These are phyloP conservation scores for Fusarium acutatum DNA, from an alignment of 2,329 filamentous ascomycete species.

Conservation along the genomic window DNA sequence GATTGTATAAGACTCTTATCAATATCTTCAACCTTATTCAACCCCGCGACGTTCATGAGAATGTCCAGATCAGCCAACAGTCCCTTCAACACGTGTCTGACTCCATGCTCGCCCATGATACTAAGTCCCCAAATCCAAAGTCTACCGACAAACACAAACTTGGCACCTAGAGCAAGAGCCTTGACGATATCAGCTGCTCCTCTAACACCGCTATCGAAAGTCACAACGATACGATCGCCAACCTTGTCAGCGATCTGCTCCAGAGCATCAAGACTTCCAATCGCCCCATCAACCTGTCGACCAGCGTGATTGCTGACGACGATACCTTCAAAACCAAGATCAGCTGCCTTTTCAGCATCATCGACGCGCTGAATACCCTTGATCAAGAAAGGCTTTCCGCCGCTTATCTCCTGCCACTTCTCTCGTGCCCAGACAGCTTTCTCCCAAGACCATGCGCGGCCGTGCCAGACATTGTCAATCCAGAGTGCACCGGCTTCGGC, in stretches of 20 bases:
- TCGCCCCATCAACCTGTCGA: background rate
- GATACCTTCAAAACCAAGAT: slow-evolving; percentile 2
- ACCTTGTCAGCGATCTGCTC: slow-evolving; percentile 5
- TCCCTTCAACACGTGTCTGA: slow-evolving; percentile 6
- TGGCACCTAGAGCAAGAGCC: slow-evolving; percentile 17
- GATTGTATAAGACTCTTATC: background rate
- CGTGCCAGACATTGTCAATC: slow-evolving; percentile 18
- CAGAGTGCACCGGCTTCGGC: slow-evolving; percentile 7
- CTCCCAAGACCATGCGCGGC: slow-evolving; percentile 15
- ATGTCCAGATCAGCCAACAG: slow-evolving; percentile 4
- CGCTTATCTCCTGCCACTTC: slow-evolving; percentile 12
- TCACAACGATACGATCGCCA: slow-evolving; percentile 6
- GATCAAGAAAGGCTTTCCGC: slow-evolving; percentile 11
- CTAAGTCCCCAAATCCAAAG: slow-evolving; percentile 19
- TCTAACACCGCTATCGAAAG: slow-evolving; percentile 19
- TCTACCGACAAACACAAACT: slow-evolving; percentile 11
- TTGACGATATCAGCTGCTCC: slow-evolving; percentile 21
- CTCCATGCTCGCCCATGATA: slow-evolving; percentile 21
- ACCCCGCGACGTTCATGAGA: background rate
- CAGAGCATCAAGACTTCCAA: background rate
- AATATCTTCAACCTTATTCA: background rate
- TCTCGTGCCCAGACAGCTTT: slow-evolving; percentile 8
- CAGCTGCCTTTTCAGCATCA: slow-evolving; percentile 2
- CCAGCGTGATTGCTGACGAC: slow-evolving; percentile 5
- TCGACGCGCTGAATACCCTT: slow-evolving; percentile 16